Conservation (phyloP, 2,329 filamentous ascomycete species). For the Aspergillus sp. region DNA sequence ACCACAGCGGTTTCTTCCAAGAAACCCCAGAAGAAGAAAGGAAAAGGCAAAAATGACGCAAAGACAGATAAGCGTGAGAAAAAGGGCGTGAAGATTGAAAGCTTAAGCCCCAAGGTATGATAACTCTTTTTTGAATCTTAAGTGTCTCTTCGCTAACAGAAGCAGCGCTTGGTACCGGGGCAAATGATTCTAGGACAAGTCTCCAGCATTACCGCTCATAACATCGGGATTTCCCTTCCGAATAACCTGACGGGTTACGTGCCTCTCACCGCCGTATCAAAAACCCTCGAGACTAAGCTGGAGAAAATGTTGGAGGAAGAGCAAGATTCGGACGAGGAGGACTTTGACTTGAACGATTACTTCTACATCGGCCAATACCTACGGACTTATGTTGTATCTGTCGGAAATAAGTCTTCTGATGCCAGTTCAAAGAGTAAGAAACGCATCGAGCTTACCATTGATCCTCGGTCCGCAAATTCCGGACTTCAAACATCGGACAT, state of each 20-base stretch:
- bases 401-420: conserved; percentile 58
- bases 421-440: conserved; percentile 70
- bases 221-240: conserved; percentile 80
- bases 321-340: conserved; percentile 58
- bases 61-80: conserved; percentile 56
- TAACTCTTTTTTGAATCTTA: neutral
- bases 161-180: conserved; percentile 78
- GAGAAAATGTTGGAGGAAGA: conserved; percentile 68
- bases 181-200: conserved; percentile 88
- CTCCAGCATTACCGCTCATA: conserved; percentile 75
- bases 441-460: conserved; percentile 84
- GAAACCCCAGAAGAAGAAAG: conserved; percentile 46
- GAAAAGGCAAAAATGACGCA: conserved; percentile 55
- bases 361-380: conserved; percentile 88
- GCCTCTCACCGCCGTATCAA: conserved; percentile 88
- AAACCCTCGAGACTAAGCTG: conserved; percentile 74
- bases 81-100: conserved; percentile 73
- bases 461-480: conserved; percentile 77
- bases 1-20: conserved; percentile 37
- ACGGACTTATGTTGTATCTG: conserved; percentile 80
- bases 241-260: conserved; percentile 93
- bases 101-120: conserved; percentile 83
- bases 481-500: conserved; percentile 74
- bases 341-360: conserved; percentile 73
- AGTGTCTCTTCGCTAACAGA: conserved; percentile 36